These are phyloP conservation scores for Monsonia emarginata DNA, from an alignment of 441 rosid species.

Conservation along the genomic window DNA sequence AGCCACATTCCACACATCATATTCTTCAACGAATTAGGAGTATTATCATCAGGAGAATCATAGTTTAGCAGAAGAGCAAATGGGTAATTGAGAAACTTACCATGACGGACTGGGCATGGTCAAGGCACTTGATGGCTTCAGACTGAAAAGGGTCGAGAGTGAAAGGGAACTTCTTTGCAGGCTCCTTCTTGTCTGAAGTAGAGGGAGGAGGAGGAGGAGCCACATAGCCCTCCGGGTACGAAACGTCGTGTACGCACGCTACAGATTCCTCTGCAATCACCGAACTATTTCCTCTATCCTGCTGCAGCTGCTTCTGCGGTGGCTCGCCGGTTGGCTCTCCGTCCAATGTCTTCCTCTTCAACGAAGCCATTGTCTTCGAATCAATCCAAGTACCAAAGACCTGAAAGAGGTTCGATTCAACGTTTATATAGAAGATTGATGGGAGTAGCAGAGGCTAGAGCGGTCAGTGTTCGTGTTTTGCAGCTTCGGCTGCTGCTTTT, in stretches of 20 bases:
- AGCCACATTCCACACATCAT: too few species aligned
- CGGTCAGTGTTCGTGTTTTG: too few species aligned
- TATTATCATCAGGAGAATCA: too few species aligned
- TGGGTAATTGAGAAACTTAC: conserved; percentile 25
- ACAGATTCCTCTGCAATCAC: conserved; percentile 27
- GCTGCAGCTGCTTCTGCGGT: conserved; percentile 42
- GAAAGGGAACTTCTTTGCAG: conserved; percentile 84
- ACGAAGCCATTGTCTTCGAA: conserved; percentile 32
- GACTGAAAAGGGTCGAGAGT: conserved; percentile 88
- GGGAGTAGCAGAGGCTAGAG: too few species aligned
- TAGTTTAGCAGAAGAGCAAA: too few species aligned
- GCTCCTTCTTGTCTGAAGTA: conserved; percentile 23
- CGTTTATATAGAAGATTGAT: too few species aligned
- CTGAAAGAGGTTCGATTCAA: too few species aligned
- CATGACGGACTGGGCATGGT: conserved; percentile 81
- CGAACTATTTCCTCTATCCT: conserved; percentile 26
- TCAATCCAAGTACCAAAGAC: not conserved
- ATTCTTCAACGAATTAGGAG: not conserved
- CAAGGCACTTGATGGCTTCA: conserved; percentile 86
- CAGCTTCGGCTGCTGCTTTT: too few species aligned
- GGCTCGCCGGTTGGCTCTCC: conserved; percentile 23
- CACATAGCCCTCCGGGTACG: conserved; percentile 64
- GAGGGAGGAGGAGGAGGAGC: conserved; percentile 27
- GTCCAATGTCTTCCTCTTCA: conserved; percentile 53
- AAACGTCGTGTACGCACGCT: conserved; percentile 73